Evolutionary conservation across 1,139 yeast species (phyloP).

Genomic region (Eremothecium coryli): DNA sequence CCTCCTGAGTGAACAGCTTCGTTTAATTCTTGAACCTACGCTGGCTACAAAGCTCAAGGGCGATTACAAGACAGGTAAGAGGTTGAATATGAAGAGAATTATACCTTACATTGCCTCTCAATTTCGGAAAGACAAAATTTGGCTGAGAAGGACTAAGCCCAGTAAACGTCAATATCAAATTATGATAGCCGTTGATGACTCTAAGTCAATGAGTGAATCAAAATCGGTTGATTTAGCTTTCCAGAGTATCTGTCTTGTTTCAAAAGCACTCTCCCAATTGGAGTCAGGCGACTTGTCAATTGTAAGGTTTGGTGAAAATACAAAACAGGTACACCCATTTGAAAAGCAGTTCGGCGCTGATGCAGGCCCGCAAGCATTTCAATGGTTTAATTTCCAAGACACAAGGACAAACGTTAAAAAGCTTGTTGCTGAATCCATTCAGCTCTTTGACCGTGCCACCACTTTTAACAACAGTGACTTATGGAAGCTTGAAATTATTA

Average conservation of each 20-base stretch:
- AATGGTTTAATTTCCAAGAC: conserved; percentile 87
- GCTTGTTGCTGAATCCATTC: conserved; percentile 62
- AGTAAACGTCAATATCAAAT: conserved; percentile 95
- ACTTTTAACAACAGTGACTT: conserved; percentile 50
- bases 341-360: conserved; percentile 76
- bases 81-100: conserved; percentile 93
- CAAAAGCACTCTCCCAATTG: conserved; percentile 85
- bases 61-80: conserved; percentile 94
- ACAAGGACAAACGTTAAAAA: conserved; percentile 73
- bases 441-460: conserved; percentile 60
- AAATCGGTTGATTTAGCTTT: conserved; percentile 84
- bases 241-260: conserved; percentile 87
- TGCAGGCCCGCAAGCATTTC: conserved; percentile 75
- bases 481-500: conserved; percentile 89
- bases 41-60: conserved; percentile 89
- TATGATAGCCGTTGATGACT: conserved; percentile 95
- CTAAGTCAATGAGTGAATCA: conserved; percentile 95
- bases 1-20: conserved; percentile 81
- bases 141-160: conserved; percentile 97
- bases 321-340: conserved; percentile 82
- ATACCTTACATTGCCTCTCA: conserved; percentile 97
- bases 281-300: conserved; percentile 92
- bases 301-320: conserved; percentile 81
- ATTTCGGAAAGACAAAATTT: conserved; percentile 93
- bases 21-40: conserved; percentile 91